Conservation (phyloP, 495 filamentous ascomycete genomes). For the Aspergillus nidulans region DNA sequence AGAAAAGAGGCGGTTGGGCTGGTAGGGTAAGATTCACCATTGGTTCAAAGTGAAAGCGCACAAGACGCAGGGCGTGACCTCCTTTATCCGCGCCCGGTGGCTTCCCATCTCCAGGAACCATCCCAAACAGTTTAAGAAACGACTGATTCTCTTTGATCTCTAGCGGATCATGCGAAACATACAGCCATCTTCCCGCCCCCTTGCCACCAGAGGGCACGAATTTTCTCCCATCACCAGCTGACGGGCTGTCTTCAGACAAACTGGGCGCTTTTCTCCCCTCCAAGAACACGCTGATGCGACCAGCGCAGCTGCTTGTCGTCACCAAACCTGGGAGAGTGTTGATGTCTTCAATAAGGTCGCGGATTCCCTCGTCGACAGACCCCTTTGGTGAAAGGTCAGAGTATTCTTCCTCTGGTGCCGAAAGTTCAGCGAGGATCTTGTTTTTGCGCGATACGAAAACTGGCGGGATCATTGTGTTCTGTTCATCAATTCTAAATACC, state of each 20-base stretch:
- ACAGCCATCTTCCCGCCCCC: slow-evolving; percentile 81
- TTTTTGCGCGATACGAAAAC: slow-evolving; percentile 57
- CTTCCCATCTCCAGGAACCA: slow-evolving; percentile 30
- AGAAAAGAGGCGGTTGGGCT: neutral
- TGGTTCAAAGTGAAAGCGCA: slow-evolving; percentile 91
- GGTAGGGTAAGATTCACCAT: slow-evolving; percentile 69
- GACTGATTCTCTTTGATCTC: slow-evolving; percentile 9
- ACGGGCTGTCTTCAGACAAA: slow-evolving; percentile 4
- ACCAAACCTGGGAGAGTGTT: slow-evolving; percentile 70
- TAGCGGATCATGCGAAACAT: slow-evolving; percentile 76
- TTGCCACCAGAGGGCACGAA: slow-evolving; percentile 67
- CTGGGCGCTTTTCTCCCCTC: slow-evolving; percentile 60
- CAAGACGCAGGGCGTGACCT: slow-evolving; percentile 48
- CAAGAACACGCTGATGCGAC: slow-evolving; percentile 76
- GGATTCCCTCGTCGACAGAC: slow-evolving; percentile 70
- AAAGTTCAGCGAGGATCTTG: slow-evolving; percentile 60
- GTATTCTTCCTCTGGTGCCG: slow-evolving; percentile 60
- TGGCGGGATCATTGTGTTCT: slow-evolving; percentile 24
- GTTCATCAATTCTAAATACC: slow-evolving; percentile 9
- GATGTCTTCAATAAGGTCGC: slow-evolving; percentile 68
- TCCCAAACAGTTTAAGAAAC: slow-evolving; percentile 31
- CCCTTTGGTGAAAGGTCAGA: slow-evolving; percentile 82
- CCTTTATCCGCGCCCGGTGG: slow-evolving; percentile 18
- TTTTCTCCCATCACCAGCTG: slow-evolving; percentile 18
- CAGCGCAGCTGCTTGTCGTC: slow-evolving; percentile 89